Base-by-base conservation (phyloP, 2,329 filamentous ascomycete genomes). In the Diaporthe australafricana region DNA sequence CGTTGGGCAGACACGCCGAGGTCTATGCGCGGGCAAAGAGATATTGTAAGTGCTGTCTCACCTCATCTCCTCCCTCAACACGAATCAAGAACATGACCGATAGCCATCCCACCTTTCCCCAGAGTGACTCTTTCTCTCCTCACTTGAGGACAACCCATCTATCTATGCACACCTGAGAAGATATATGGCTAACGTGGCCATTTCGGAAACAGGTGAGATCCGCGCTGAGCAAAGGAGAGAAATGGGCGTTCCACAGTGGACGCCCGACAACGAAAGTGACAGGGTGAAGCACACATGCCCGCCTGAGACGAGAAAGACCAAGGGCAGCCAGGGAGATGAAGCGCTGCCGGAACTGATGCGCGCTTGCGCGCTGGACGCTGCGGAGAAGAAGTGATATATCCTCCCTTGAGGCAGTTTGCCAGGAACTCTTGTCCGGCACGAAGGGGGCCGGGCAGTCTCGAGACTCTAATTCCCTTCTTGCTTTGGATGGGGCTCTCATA, bases 181-280 rank as follows among this genome's bases (percentile, higher is more conserved):
- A 38, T 48, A 30, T 17, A n/a, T 55, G n/a, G 68, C 72, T 57
- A 62, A 55, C 27, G 3, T 1, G 2, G 5, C 35, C 35, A 6
- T 38, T 9, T 14, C 16, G 22, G 14, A 20, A 48, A 12, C 38
- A 73, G 72, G 56, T 42, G 62, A 70, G n/a, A 68, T 73, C 45
- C 65, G 72, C 30, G 70, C 70, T 9, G 72, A 72, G 52, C 72
- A 73, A 25, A 66, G 72, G 48, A 56, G 62, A 32, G 56, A 62
- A 17, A 56, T 55, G 20, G 57, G 57, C 30, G 66, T 73, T 17
- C 72, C 72, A 2, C 63, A 68, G 45, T 73, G 72, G 72, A 30
- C 70, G 12, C 72, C 68, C 14, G 72, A 73, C 57, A 73, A 73
- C 38, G 55, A 66, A 35, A 56, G 53, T 7, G 65, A 72, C 1